These are phyloP conservation scores for Pyrenophora teres DNA, from an alignment of 2,329 filamentous ascomycete species.

Conservation along the genomic window DNA sequence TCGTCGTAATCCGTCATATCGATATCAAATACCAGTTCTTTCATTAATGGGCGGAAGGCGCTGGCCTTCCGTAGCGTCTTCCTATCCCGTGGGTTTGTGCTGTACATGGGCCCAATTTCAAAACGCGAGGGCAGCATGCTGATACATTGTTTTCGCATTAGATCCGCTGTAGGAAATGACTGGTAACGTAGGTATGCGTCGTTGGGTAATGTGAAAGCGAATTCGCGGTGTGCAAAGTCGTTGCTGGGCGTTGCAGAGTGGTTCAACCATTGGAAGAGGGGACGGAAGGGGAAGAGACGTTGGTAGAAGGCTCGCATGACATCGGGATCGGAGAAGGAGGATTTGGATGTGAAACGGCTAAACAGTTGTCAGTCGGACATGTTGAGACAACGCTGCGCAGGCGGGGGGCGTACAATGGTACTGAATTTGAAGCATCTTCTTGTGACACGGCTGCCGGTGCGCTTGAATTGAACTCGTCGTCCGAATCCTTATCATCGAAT, in stretches of 20 bases:
- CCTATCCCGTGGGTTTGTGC: conserved; percentile 87
- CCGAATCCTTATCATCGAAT: conserved; percentile 62
- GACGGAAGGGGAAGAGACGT: conserved; percentile 90
- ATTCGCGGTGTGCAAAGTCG: conserved; percentile 92
- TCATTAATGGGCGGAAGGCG: conserved; percentile 83
- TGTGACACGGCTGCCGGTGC: conserved; percentile 53
- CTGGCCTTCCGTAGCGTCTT: conserved; percentile 81
- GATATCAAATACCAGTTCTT: conserved; percentile 98
- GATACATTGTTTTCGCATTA: conserved; percentile 88
- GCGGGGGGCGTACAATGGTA: conserved; percentile 44
- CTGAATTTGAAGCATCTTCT: conserved; percentile 46
- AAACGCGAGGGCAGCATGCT: conserved; percentile 89
- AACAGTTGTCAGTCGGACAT: conserved; percentile 18
- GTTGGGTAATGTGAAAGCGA: conserved; percentile 91
- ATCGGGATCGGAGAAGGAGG: conserved; percentile 70
- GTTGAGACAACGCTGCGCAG: not conserved
- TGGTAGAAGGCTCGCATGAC: conserved; percentile 95
- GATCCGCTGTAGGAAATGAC: conserved; percentile 70
- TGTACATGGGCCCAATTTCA: conserved; percentile 98
- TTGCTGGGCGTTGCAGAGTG: conserved; percentile 83
- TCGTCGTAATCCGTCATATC: conserved; percentile 99
- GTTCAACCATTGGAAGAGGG: conserved; percentile 97
- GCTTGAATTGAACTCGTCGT: conserved; percentile 63
- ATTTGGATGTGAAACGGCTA: conserved; percentile 47
- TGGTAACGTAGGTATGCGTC: conserved; percentile 94